A percentile compares a stretch with the other conserved stretches of the same genome.
These are phyloP conservation scores for Moelleriella libera DNA, from an alignment of 2,329 filamentous ascomycete genomes.

Conservation along the genomic window DNA sequence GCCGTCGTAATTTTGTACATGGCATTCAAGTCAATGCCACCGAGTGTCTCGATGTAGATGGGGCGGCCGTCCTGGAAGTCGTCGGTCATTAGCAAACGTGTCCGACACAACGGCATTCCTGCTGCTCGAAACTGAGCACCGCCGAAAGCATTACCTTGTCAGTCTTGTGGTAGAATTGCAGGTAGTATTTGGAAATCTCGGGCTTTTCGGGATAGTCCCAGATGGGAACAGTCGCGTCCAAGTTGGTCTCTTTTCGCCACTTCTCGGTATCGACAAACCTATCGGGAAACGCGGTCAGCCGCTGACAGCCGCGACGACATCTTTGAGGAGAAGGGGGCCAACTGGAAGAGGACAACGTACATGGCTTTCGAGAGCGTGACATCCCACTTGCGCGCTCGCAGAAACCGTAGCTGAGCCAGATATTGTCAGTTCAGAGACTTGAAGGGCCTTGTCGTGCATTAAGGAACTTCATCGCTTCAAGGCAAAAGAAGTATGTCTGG, in stretches of 20 bases:
- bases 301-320: background rate
- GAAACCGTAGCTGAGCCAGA: conserved; percentile 56
- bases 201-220: conserved; percentile 83
- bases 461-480: background rate
- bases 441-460: background rate
- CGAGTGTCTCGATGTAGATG: conserved; percentile 92
- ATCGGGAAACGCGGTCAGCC: conserved; percentile 3
- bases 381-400: conserved; percentile 92
- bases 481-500: background rate
- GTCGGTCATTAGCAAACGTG: background rate
- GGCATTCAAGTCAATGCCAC: conserved; percentile 77
- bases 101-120: background rate
- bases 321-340: background rate
- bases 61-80: conserved; percentile 74
- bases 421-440: background rate
- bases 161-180: conserved; percentile 97
- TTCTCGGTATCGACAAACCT: conserved; percentile 88
- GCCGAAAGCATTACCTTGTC: conserved; percentile 46
- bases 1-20: conserved; percentile 88
- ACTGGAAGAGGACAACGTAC: conserved; percentile 34
- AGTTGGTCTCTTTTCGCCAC: conserved; percentile 78
- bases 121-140: background rate
- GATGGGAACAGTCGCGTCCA: conserved; percentile 64
- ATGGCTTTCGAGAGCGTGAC: conserved; percentile 73
- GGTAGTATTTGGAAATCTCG: conserved; percentile 80